Evolutionary conservation across 345 rosid genomes (phyloP).

Genomic region (Pugionium dolabratum): DNA sequence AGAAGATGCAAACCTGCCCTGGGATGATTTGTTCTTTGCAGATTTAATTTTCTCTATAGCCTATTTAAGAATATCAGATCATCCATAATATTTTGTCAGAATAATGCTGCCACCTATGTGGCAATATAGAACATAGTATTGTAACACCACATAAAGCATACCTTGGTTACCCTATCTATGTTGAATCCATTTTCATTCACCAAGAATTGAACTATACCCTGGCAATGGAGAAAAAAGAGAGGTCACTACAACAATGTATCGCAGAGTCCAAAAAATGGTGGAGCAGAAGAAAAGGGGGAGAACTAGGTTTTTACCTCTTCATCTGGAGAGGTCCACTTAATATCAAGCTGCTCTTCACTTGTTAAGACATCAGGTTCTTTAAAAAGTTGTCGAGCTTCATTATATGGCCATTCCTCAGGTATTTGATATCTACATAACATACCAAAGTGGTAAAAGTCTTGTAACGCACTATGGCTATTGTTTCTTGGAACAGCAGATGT

Average conservation of each 20-base stretch:
- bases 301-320: conserved; percentile 62
- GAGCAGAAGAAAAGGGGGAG: conserved; percentile 1
- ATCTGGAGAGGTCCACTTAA: conserved; percentile 87
- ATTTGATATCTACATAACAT: conserved; percentile 61
- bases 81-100: not conserved
- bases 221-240: not conserved
- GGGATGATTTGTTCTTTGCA: conserved; percentile 93
- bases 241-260: not conserved
- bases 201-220: conserved; percentile 69
- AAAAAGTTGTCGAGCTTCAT: conserved; percentile 75
- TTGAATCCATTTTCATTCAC: conserved; percentile 95
- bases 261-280: conserved; percentile 1
- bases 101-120: conserved; percentile 14
- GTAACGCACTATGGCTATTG: not conserved
- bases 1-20: conserved; percentile 69
- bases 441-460: conserved; percentile 2
- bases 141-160: conserved; percentile 24
- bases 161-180: conserved; percentile 84
- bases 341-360: conserved; percentile 64
- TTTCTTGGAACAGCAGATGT: not conserved
- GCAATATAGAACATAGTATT: conserved; percentile 14
- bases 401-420: conserved; percentile 88
- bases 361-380: conserved; percentile 73
- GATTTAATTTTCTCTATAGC: conserved; percentile 85
- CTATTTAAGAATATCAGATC: conserved; percentile 38